Evolutionary conservation across 176 grass and related monocot genomes (phyloP).

Genomic region (Triticum monococcum): DNA sequence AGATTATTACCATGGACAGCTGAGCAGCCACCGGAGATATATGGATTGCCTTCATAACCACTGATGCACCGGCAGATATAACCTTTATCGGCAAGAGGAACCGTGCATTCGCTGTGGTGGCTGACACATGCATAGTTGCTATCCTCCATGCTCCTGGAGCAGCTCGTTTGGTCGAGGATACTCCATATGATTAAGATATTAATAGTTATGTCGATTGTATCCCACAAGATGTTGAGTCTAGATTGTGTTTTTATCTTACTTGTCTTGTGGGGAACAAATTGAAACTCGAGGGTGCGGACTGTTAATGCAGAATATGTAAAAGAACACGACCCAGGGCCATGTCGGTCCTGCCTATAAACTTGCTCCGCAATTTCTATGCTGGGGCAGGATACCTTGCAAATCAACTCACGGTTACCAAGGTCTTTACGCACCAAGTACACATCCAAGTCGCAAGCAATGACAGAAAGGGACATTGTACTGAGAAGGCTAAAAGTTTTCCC

Average conservation of each 20-base stretch:
- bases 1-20: neutral
- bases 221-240: neutral
- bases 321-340: neutral
- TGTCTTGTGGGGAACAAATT: slow-evolving; percentile 10
- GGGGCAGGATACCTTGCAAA: neutral
- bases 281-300: neutral
- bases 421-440: neutral
- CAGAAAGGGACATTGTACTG: neutral
- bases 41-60: slow-evolving; percentile 7
- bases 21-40: neutral
- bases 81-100: neutral
- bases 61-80: neutral
- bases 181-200: neutral
- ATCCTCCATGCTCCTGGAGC: neutral
- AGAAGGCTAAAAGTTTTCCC: neutral
- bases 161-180: neutral
- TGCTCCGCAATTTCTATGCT: neutral
- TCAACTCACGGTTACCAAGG: neutral
- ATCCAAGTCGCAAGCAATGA: neutral
- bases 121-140: slow-evolving; percentile 14
- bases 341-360: neutral
- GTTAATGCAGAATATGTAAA: neutral
- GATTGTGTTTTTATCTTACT: neutral
- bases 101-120: neutral
- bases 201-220: neutral